Percentiles rank a stretch among this genome's conserved stretches.
These are phyloP conservation scores for Trichocladium uniseriatum DNA, from an alignment of 495 filamentous ascomycete genomes.

Conservation along the genomic window DNA sequence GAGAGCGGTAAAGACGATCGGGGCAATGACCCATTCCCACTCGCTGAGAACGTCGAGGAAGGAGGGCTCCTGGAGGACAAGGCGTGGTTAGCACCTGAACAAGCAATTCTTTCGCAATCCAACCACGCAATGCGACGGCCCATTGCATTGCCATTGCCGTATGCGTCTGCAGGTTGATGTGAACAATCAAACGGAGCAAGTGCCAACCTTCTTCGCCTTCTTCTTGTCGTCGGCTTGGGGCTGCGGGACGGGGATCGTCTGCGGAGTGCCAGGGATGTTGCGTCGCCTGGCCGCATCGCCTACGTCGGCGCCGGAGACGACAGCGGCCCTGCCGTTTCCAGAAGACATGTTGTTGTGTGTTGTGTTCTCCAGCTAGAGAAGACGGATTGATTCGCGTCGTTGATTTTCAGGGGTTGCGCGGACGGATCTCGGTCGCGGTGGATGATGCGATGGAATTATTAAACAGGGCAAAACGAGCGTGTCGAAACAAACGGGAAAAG, in stretches of 20 bases:
- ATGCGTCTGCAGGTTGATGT: neutral
- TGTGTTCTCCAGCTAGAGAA: neutral
- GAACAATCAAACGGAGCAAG: neutral
- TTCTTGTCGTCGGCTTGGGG: constrained; percentile 56
- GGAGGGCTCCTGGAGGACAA: constrained; percentile 33
- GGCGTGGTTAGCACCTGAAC: constrained; percentile 10
- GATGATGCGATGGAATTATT: constrained; percentile 12
- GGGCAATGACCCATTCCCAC: constrained; percentile 82
- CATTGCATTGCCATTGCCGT: neutral
- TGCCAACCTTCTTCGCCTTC: constrained; percentile 51
- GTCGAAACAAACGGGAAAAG: constrained; percentile 14
- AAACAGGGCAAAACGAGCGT: constrained; percentile 23
- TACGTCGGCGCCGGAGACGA: constrained; percentile 58
- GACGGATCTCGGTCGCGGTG: constrained; percentile 6
- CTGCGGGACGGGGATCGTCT: constrained; percentile 29
- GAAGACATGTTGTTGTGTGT: constrained; percentile 35
- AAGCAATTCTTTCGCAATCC: neutral
- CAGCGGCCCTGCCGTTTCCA: constrained; percentile 33
- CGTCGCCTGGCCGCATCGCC: constrained; percentile 65
- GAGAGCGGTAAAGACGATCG: constrained; percentile 75
- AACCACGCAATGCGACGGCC: neutral
- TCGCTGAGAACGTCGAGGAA: constrained; percentile 57
- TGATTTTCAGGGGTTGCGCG: constrained; percentile 7
- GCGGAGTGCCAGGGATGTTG: constrained; percentile 51
- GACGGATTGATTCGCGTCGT: neutral